phyloP scores from a whole-genome alignment of 176 grass and related monocot species.

The Carex scoparia region DNA sequence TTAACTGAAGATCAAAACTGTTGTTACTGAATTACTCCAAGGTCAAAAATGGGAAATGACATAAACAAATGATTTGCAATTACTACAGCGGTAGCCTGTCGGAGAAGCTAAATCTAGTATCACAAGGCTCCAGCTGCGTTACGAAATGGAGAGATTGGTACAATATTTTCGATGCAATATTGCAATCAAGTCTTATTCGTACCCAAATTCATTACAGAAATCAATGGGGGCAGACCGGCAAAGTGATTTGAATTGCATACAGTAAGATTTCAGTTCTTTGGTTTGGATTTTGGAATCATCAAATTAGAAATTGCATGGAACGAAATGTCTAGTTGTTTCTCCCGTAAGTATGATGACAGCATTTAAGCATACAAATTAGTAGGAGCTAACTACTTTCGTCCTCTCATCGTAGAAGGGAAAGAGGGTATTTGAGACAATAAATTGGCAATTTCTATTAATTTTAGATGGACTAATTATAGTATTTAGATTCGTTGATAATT shows the following conservation, averaged over 20 bases:
- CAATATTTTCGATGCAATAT: neutral
- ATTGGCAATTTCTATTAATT: neutral
- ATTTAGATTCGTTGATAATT: neutral
- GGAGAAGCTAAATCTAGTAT: neutral
- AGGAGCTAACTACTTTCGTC: no score
- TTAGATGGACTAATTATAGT: neutral
- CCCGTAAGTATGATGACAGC: no score
- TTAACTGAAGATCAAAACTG: neutral
- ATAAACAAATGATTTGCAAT: slow-evolving; percentile 1
- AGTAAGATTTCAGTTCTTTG: neutral
- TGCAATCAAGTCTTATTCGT: neutral
- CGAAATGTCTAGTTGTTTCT: neutral
- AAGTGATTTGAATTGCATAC: neutral
- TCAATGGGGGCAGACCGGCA: neutral
- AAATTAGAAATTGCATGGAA: neutral
- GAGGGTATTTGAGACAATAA: no score
- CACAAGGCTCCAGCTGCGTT: neutral
- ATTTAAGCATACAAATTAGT: no score
- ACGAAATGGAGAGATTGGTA: neutral
- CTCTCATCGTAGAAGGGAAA: no score
- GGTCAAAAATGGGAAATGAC: neutral
- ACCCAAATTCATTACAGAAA: neutral
- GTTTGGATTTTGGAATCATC: neutral
- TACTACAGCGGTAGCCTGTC: neutral
- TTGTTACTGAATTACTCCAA: neutral